These are phyloP conservation scores for Amorphotheca resinae DNA, from an alignment of 495 filamentous ascomycete species.

Conservation along the genomic window DNA sequence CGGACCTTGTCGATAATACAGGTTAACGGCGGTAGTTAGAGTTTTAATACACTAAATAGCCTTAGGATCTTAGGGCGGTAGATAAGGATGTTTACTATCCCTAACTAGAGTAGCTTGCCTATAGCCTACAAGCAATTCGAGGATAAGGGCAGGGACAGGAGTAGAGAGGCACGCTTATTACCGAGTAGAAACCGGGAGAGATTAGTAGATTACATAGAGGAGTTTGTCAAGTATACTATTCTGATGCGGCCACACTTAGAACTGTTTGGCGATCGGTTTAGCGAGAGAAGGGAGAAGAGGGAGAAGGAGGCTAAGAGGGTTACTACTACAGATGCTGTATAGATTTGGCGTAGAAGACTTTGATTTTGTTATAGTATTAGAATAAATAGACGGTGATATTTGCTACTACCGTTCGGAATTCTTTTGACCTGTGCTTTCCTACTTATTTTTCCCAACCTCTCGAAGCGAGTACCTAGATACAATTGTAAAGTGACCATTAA, in stretches of 20 bases:
- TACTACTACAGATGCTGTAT: not conserved
- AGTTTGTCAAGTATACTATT: constrained; percentile 63
- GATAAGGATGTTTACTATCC: constrained; percentile 70
- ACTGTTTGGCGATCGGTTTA: constrained; percentile 54
- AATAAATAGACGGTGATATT: not conserved
- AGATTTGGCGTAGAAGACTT: not conserved
- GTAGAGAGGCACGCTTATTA: constrained; percentile 42
- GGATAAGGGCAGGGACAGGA: constrained; percentile 28
- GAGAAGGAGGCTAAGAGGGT: constrained; percentile 25
- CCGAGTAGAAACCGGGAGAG: constrained; percentile 52
- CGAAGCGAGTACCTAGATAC: not conserved
- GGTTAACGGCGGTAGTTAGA: constrained; percentile 56
- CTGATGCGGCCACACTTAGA: constrained; percentile 49
- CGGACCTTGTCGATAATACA: constrained; percentile 53
- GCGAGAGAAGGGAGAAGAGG: constrained; percentile 40
- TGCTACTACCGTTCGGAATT: not conserved
- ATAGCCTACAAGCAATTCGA: constrained; percentile 52
- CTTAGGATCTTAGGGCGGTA: constrained; percentile 57
- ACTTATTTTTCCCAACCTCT: not conserved
- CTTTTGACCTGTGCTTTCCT: not conserved
- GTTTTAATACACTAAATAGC: constrained; percentile 64
- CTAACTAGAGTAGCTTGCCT: constrained; percentile 57
- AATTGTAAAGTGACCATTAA: not conserved
- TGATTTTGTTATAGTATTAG: not conserved
- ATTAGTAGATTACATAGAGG: constrained; percentile 67